Conservation (phyloP, 192 early-diverging fungal genomes). For the Coemansia sp. region DNA sequence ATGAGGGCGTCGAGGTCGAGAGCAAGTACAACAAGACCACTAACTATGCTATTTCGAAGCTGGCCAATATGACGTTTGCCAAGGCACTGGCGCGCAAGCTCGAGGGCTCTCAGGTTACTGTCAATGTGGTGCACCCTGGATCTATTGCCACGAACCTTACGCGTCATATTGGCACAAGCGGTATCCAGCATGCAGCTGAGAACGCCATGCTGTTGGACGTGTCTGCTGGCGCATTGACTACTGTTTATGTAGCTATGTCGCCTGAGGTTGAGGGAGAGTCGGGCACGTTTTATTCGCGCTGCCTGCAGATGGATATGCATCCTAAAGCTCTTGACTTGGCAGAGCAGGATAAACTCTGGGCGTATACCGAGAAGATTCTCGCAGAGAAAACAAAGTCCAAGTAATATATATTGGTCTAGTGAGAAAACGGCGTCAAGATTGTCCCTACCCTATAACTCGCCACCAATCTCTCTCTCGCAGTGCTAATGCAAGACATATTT, state of each 20-base stretch:
- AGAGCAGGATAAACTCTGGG: slow-evolving; percentile 46
- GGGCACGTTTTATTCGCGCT: slow-evolving; percentile 23
- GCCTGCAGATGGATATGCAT: slow-evolving; percentile 14
- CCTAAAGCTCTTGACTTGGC: slow-evolving; percentile 9
- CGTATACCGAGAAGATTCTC: slow-evolving; percentile 35
- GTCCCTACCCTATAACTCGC: neutral
- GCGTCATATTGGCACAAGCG: slow-evolving; percentile 22
- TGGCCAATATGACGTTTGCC: slow-evolving; percentile 50
- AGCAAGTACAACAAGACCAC: slow-evolving; percentile 12
- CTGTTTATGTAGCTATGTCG: slow-evolving; percentile 34
- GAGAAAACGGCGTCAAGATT: neutral
- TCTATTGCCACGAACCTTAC: slow-evolving; percentile 23
- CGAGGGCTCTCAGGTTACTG: slow-evolving; percentile 18
- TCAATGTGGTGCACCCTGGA: slow-evolving; percentile 39
- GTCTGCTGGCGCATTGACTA: slow-evolving; percentile 30
- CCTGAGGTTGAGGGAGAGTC: slow-evolving; percentile 27
- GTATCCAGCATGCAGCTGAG: slow-evolving; percentile 6
- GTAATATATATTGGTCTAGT: no score
- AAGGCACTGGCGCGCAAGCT: slow-evolving; percentile 39
- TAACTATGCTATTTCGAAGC: slow-evolving; percentile 47
- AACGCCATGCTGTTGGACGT: slow-evolving; percentile 16
- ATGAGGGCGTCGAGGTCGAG: slow-evolving; percentile 22
- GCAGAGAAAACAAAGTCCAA: slow-evolving; percentile 15
- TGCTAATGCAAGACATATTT: neutral
- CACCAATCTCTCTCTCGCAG: no score